A percentile compares a stretch with the other conserved stretches of the same genome.
Evolutionary conservation across 2,329 filamentous ascomycete species (phyloP).

Genomic region (Xylariaceae sp.): DNA sequence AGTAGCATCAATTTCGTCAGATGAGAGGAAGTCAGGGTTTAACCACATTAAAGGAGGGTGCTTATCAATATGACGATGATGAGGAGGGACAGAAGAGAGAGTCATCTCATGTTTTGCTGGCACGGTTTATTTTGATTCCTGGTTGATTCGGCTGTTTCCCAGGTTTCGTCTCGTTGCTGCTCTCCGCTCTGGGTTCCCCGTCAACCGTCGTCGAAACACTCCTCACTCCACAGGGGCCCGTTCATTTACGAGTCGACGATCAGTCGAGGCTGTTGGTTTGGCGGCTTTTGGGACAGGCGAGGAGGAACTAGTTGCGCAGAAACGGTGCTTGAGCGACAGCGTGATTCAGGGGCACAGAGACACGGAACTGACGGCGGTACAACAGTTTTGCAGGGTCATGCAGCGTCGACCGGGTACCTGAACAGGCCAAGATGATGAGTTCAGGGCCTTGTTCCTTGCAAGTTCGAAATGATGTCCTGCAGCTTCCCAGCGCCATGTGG

Average conservation of each 20-base stretch:
- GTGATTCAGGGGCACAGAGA: conserved; percentile 2
- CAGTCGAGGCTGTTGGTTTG: background rate
- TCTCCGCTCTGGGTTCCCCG: background rate
- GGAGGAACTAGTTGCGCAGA: conserved; percentile 5
- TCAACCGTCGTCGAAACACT: conserved; percentile 4
- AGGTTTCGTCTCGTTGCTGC: background rate
- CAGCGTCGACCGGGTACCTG: no score
- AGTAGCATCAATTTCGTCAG: background rate
- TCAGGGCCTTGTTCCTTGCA: conserved; percentile 6
- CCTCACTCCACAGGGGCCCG: conserved; percentile 2
- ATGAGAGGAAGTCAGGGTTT: conserved; percentile 2
- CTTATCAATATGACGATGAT: conserved; percentile 9
- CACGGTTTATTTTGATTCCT: background rate
- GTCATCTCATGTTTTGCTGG: conserved; percentile 6
- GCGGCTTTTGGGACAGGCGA: background rate
- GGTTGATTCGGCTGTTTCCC: conserved; percentile 7
- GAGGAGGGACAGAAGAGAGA: no score
- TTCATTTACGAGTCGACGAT: no score
- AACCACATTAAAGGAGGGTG: background rate
- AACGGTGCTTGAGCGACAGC: background rate
- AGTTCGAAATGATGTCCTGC: conserved; percentile 24
- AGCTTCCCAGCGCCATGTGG: conserved; percentile 9
- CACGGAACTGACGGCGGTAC: background rate
- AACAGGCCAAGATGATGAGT: no score
- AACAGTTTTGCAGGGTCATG: no score